These are phyloP conservation scores for Phytophthora cryptogea DNA, from an alignment of 352 stramenopile genomes.

Conservation along the genomic window DNA sequence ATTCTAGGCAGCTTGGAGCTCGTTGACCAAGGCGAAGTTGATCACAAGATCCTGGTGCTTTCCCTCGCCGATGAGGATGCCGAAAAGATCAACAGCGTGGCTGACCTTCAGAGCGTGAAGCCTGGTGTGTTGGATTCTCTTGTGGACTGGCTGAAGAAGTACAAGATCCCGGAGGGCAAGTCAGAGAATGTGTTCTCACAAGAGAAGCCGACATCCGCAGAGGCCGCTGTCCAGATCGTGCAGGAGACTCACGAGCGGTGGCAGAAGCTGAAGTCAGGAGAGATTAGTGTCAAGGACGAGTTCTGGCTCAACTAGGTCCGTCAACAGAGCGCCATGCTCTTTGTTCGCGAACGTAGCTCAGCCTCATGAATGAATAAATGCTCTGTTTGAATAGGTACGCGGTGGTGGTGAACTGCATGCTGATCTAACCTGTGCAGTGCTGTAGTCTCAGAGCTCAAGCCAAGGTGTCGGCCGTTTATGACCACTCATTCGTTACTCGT, in stretches of 20 bases:
- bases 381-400: constrained; percentile 30
- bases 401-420: neutral
- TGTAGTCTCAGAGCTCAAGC: neutral
- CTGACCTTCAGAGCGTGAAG: constrained; percentile 92
- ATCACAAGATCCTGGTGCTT: constrained; percentile 99
- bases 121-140: constrained; percentile 91
- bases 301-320: constrained; percentile 55
- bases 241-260: constrained; percentile 70
- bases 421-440: neutral
- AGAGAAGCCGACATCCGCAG: constrained; percentile 52
- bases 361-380: constrained; percentile 33
- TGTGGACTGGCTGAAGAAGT: constrained; percentile 97
- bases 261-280: constrained; percentile 66
- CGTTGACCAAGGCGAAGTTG: constrained; percentile 98
- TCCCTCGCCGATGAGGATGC: constrained; percentile 89
- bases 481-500: constrained; percentile 19
- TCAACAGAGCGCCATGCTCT: constrained; percentile 15
- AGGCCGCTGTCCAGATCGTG: constrained; percentile 71
- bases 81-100: constrained; percentile 81
- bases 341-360: constrained; percentile 26
- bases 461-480: constrained; percentile 17
- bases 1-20: constrained; percentile 97
- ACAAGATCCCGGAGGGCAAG: constrained; percentile 99
- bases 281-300: constrained; percentile 64
- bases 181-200: constrained; percentile 92